phyloP scores from a whole-genome alignment of 1,284 basidiomycete species.

The Sparassis latifolia region DNA sequence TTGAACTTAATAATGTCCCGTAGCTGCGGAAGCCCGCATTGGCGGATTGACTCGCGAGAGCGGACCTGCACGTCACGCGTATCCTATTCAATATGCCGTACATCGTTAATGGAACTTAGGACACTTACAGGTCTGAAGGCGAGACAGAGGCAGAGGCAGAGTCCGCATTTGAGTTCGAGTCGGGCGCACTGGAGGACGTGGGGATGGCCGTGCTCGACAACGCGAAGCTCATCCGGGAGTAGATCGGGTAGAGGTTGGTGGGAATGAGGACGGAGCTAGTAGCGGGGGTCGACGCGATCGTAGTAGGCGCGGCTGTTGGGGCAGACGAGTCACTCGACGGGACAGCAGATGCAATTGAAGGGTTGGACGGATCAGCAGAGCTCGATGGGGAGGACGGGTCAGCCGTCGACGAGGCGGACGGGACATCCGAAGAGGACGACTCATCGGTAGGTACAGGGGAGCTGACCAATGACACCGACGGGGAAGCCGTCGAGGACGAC shows the following conservation, averaged over 20 bases:
- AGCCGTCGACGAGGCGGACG: not conserved
- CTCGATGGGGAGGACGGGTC: not conserved
- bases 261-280: not conserved
- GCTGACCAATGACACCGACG: not conserved
- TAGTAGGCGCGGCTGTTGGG: not conserved
- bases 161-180: too few species aligned
- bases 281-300: not conserved
- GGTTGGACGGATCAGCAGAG: not conserved
- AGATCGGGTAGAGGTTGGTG: too few species aligned
- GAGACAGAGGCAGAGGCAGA: too few species aligned
- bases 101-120: too few species aligned
- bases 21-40: conserved; percentile 1
- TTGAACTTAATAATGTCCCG: not conserved
- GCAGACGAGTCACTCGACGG: not conserved
- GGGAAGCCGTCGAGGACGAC: not conserved
- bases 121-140: too few species aligned
- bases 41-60: not conserved
- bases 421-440: not conserved
- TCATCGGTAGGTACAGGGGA: not conserved
- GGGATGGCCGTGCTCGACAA: too few species aligned
- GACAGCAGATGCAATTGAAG: not conserved
- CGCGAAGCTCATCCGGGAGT: too few species aligned
- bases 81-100: too few species aligned
- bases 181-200: too few species aligned
- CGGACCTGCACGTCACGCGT: too few species aligned